phyloP scores from a whole-genome alignment of 2,329 filamentous ascomycete species.

The Bretziella fagacearum region DNA sequence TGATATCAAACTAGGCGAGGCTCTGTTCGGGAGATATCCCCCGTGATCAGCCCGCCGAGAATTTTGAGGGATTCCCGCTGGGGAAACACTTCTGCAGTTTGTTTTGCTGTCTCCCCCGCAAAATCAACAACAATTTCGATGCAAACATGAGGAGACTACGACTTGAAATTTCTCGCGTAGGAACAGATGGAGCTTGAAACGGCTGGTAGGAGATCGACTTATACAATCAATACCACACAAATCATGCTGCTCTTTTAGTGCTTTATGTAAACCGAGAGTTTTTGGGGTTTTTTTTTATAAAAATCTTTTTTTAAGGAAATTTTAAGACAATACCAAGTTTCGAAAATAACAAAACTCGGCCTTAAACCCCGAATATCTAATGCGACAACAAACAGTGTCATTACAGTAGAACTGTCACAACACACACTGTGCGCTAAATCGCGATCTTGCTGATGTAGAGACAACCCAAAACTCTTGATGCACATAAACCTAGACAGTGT shows the following conservation, averaged over 20 bases:
- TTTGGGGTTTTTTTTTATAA: neutral
- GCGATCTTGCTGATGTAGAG: neutral
- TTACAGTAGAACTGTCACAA: too few species aligned
- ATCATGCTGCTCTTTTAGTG: neutral
- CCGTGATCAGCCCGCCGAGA: neutral
- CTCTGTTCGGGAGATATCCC: neutral
- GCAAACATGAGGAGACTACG: neutral
- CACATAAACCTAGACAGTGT: neutral
- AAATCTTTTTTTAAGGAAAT: neutral
- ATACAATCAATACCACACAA: neutral
- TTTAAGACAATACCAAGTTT: neutral
- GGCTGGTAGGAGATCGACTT: neutral
- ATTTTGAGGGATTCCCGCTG: neutral
- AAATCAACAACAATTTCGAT: too few species aligned
- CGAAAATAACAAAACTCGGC: neutral
- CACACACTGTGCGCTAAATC: too few species aligned
- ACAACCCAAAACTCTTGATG: neutral
- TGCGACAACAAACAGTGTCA: too few species aligned
- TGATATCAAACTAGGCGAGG: neutral
- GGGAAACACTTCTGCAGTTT: neutral
- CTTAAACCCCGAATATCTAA: neutral
- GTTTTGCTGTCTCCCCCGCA: neutral
- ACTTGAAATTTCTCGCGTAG: neutral
- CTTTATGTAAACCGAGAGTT: neutral
- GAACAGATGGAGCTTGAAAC: neutral